Evolutionary conservation across 371 early-diverging fungal genomes (phyloP), one percentile per base, ranked within the genome.

Genomic region (Gilbertella persicaria): DNA sequence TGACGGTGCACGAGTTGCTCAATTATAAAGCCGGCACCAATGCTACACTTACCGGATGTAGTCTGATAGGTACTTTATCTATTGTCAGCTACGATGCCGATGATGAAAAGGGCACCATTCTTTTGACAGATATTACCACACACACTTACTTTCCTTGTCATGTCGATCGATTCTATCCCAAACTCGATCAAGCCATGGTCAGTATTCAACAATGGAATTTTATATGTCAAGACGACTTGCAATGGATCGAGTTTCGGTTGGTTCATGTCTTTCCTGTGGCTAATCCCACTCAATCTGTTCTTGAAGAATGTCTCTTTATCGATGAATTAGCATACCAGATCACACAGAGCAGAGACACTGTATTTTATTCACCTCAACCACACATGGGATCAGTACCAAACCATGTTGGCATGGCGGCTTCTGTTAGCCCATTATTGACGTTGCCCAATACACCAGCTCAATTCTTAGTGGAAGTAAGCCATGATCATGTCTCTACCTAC

Each of bases 191-290:
- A 4, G 16, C 12, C 1, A 12, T 14, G 2, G 55, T 58, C 1
- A 5, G 14, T 1, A 58, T 66, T 44, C 38, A 23, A 19, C 29
- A 12, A 13, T 67, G 67, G 67, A 50, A 49, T 23, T 50, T 33
- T 21, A 43, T 66, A 2, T 13, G 49, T 14, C 8, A 29, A 7
- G 38, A 50, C 10, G 26, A 16, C 2, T 20, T 45, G 19, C 19
- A 16, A n/a, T 43, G 43, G 10, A 16, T 63, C 0, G 67, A 67
- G 42, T 58, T 62, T 26, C 8, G 9, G 5, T 4, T 58, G 12
- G 20, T 35, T 1, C 8, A 58, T 30, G 45, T 49, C 13, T 64
- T 41, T 26, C 28, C 9, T 5, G 9, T 35, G 2, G 19, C 37
- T 19, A 12, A 46, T 29, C 17, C 10, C 2, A 16, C 40, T 1